Conservation (phyloP, 1,284 basidiomycete species). For the Puccinia horiana region DNA sequence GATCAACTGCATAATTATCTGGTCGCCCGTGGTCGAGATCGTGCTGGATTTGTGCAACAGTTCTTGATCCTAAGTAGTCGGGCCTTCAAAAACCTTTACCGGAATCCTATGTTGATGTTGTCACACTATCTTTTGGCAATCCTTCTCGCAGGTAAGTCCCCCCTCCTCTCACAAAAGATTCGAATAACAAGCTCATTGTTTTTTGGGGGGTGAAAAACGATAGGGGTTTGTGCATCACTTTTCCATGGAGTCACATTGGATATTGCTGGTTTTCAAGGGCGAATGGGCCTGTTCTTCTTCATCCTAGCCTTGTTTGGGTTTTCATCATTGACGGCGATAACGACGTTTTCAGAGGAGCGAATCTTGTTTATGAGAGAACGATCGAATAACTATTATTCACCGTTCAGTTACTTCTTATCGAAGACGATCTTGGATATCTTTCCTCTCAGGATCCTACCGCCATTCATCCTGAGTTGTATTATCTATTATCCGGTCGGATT, state of each 20-base stretch:
- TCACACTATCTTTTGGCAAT: conserved; percentile 87
- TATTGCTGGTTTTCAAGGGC: conserved; percentile 90
- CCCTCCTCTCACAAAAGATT: background rate
- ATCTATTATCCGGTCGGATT: conserved; percentile 90
- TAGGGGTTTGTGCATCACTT: conserved; percentile 51
- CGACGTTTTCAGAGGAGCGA: conserved; percentile 88
- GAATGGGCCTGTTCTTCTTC: conserved; percentile 89
- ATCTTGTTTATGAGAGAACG: conserved; percentile 94
- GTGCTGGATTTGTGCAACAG: conserved; percentile 83
- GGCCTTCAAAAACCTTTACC: conserved; percentile 91
- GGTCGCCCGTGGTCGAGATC: conserved; percentile 53
- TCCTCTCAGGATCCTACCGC: conserved; percentile 87
- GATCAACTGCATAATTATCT: conserved; percentile 12
- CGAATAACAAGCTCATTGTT: conserved; percentile 61
- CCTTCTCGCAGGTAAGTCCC: conserved; percentile 71
- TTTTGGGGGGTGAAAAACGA: conserved; percentile 60
- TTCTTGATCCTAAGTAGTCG: conserved; percentile 88
- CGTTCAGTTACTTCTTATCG: conserved; percentile 90
- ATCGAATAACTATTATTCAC: conserved; percentile 93
- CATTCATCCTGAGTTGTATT: conserved; percentile 89
- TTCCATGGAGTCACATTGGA: conserved; percentile 61
- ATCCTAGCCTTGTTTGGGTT: conserved; percentile 92
- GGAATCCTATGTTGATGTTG: conserved; percentile 85
- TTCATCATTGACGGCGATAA: conserved; percentile 86
- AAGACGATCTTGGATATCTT: conserved; percentile 96